Evolutionary conservation across 352 stramenopile genomes (phyloP), one percentile per base, ranked within the genome.

Genomic region (Phytophthora rubi): DNA sequence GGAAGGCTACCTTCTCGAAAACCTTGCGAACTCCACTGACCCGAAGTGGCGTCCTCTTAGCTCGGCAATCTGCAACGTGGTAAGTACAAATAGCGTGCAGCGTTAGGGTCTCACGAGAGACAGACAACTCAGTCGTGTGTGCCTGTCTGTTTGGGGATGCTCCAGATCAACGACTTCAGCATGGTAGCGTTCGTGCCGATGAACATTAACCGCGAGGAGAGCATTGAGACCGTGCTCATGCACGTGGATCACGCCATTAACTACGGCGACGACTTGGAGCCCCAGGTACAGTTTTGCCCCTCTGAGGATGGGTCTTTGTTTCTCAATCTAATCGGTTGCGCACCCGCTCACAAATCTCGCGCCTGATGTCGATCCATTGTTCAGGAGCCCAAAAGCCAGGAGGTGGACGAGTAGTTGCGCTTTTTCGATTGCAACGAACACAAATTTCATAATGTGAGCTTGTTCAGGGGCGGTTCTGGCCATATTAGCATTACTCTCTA

Each of bases 181-280:
- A 98, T 99, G 95, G 97, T 99, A 18, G 92, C 91, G 9, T 99
- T 99, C 71, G 81, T 99, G n/a, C 95, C 97, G 2, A 93, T 99
- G 73, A 98, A 99, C 77, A 97, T 99, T 52, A 96, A 86, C 47
- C 90, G 98, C 59, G 97, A 99, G 76, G 95, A 99, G 55, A 99
- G 93, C 62, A 97, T 99, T 53, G 90, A 98, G 60, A 92, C 96
- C n/a, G 92, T 99, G 33, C 80, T 99, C 57, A 81, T 95, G 62
- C 94, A 98, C 61, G 94, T 98, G 15, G 97, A 99, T 81, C 90
- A 98, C 74, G 92, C 93, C 32, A 98, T 99, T 74, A 98, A 99
- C 76, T 99, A 98, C 77, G 97, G 97, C 37, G 96, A 99, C 71
- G 92, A 99, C 67, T 77, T 98, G 53, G 97, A 99, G 62, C 91